Conservation (phyloP, 495 filamentous ascomycete genomes). For the Aspergillus sclerotioniger region DNA sequence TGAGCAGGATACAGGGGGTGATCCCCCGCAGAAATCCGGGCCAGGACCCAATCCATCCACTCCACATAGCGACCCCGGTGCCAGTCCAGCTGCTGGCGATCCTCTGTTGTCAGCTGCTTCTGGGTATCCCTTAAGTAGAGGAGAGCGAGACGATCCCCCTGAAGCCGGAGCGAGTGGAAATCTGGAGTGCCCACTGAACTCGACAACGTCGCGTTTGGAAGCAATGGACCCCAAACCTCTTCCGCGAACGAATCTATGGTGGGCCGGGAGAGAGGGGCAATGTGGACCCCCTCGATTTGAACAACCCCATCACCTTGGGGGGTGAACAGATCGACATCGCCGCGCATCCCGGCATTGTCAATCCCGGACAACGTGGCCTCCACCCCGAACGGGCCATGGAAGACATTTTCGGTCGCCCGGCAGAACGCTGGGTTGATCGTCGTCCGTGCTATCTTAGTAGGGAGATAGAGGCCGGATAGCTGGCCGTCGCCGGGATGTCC, state of each 20-base stretch:
- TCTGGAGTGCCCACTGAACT: neutral
- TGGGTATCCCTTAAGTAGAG: neutral
- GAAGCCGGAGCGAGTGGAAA: neutral
- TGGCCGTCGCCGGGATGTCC: conserved; percentile 8
- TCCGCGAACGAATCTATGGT: conserved; percentile 3
- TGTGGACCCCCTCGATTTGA: conserved; percentile 6
- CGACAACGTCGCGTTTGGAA: neutral
- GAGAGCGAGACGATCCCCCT: neutral
- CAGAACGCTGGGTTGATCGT: neutral
- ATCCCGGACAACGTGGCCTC: neutral
- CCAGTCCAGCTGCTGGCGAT: neutral
- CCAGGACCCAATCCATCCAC: conserved; percentile 6
- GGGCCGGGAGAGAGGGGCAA: conserved; percentile 5
- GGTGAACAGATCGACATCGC: conserved; percentile 12
- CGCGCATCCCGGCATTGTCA: neutral
- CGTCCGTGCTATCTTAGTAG: conserved; percentile 1
- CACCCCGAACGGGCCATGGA: neutral
- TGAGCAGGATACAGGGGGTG: neutral
- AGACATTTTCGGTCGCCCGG: neutral
- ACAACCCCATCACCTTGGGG: conserved; percentile 1
- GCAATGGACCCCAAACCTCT: conserved; percentile 4
- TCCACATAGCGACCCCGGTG: neutral
- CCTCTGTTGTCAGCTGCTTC: neutral
- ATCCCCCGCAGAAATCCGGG: neutral
- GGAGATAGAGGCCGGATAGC: conserved; percentile 7